Evolutionary conservation across 129 eudicot species (phyloP), one percentile per base, ranked within the genome.

Genomic region (Kitagawia praeruptora): DNA sequence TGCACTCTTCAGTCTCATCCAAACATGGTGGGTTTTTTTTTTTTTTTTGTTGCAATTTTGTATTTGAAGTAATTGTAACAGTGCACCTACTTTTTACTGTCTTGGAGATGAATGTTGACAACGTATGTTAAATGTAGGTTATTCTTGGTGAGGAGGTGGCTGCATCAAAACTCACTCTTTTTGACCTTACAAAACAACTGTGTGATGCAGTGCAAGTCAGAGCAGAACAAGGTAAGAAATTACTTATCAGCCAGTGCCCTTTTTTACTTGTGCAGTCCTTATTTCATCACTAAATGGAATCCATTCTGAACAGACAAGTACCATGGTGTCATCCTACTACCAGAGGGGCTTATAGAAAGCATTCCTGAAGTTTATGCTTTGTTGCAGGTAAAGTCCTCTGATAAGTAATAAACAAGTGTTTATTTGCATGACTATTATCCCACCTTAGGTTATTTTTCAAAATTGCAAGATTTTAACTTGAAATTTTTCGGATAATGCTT

Each of bases 1-100:
- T 95, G 99, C 89, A 85, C 97, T 81, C 89, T 95, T 51, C 99
- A 95, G 85, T 95, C 99, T 38, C 99, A 95, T 83, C 99, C 99
- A 67, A 95, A 95, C 83, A 85, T 89, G 96, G 97, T 94, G 71
- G 73, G 86, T 76, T 23, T 63, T 21, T 79, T 71, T 74, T 21
- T 77, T 71, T 74, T 63, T 46, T 27, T 71, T 51, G n/a, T 63
- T 64, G 54, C 63, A 14, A 28, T 71, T 66, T 58, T 8, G 4
- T 67, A 42, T 40, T 70, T 42, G 77, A 19, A 58, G n/a, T 79
- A 23, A 39, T 41, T 40, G 54, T 74, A 5, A 25, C 70, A 40
- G n/a, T 7, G 61, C 11, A 53, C 66, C 58, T 18, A 41, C 78
- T 56, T 34, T 41, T 40, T 12, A 51, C 38, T 18, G 28, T 40